Evolutionary conservation across 2,329 filamentous ascomycete species (phyloP).

Genomic region (Pseudonectria foliicola): DNA sequence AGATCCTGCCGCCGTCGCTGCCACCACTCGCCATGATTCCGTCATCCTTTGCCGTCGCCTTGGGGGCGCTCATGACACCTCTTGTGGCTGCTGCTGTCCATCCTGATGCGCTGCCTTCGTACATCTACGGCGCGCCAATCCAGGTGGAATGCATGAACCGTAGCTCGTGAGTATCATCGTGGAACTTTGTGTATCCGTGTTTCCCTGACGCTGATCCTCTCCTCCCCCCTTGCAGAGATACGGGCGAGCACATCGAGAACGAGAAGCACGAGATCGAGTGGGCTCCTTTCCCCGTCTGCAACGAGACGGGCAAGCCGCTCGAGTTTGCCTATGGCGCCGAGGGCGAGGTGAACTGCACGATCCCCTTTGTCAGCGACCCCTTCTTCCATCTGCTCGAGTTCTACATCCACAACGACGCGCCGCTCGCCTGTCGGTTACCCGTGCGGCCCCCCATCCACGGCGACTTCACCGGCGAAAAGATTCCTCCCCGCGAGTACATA

Average conservation of each 20-base stretch:
- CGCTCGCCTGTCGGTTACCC: conserved; percentile 83
- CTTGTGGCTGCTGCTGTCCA: conserved; percentile 24
- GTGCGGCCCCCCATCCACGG: conserved; percentile 58
- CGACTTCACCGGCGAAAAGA: conserved; percentile 46
- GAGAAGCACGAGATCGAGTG: conserved; percentile 78
- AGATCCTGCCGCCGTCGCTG: background rate
- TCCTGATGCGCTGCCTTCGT: conserved; percentile 48
- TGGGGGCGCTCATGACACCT: conserved; percentile 11
- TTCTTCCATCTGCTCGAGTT: conserved; percentile 91
- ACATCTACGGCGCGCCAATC: conserved; percentile 60
- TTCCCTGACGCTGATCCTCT: background rate
- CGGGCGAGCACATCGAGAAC: conserved; percentile 83
- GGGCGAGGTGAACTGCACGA: conserved; percentile 75
- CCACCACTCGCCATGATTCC: background rate
- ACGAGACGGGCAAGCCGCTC: conserved; percentile 76
- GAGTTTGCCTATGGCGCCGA: conserved; percentile 82
- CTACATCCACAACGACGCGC: conserved; percentile 95
- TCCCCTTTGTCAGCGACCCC: conserved; percentile 66
- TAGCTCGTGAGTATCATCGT: conserved; percentile 51
- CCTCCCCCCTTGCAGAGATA: conserved; percentile 52
- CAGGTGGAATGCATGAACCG: conserved; percentile 68
- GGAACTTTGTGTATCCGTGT: background rate
- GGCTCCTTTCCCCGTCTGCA: conserved; percentile 83
- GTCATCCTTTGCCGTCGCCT: conserved; percentile 1
- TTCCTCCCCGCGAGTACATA: conserved; percentile 56